phyloP scores from a whole-genome alignment of 2,329 filamentous ascomycete genomes.

The Sporothrix inflata region DNA sequence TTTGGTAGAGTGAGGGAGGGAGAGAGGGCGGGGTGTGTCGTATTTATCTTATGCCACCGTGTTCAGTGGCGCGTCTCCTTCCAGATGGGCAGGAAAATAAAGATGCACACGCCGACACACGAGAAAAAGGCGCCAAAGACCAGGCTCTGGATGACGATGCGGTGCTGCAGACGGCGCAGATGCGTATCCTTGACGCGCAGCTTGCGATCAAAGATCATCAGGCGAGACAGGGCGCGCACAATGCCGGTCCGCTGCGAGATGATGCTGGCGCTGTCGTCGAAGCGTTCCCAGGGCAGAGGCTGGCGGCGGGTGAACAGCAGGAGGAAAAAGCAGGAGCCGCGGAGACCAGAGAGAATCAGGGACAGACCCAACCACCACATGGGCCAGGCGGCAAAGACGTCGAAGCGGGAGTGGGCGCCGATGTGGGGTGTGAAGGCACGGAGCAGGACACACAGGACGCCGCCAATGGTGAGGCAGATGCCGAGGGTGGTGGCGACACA shows the following conservation, averaged over 20 bases:
- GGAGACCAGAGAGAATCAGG: conserved; percentile 49
- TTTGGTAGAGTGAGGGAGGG: no score
- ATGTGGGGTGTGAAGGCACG: conserved; percentile 45
- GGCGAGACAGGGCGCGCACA: conserved; percentile 40
- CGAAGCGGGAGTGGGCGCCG: conserved; percentile 47
- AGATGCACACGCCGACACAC: conserved; percentile 44
- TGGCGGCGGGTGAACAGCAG: conserved; percentile 51
- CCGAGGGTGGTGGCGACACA: conserved; percentile 52
- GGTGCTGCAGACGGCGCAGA: conserved; percentile 48
- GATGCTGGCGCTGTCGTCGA: conserved; percentile 44
- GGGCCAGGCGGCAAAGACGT: conserved; percentile 49
- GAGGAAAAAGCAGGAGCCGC: conserved; percentile 53
- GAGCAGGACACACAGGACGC: conserved; percentile 47
- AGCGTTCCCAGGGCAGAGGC: conserved; percentile 52
- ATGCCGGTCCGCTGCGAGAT: conserved; percentile 37
- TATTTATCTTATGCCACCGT: no score
- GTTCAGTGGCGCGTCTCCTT: conserved; percentile 36
- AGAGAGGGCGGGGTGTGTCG: no score
- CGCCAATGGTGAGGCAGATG: conserved; percentile 45
- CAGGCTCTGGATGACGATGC: conserved; percentile 50
- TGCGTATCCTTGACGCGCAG: conserved; percentile 50
- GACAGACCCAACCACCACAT: conserved; percentile 51
- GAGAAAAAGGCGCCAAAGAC: conserved; percentile 46
- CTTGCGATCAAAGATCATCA: conserved; percentile 55
- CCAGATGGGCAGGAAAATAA: conserved; percentile 52